Evolutionary conservation across 805 yeast species (phyloP).

Genomic region (Candida dajiaensis): DNA sequence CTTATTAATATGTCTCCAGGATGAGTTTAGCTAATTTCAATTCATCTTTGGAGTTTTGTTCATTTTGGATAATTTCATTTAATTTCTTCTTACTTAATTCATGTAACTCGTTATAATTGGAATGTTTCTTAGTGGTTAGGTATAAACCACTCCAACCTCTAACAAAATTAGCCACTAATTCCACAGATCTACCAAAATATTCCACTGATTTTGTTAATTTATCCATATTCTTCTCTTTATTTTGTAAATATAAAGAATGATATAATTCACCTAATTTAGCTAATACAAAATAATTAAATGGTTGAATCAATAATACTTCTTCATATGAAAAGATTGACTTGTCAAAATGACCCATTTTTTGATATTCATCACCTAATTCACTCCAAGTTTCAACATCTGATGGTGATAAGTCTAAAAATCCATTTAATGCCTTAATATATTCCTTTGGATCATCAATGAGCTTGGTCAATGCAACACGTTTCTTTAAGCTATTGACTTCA

Average conservation of each 20-base stretch:
- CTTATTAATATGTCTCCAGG: not conserved
- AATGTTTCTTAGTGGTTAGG: slow-evolving; percentile 27
- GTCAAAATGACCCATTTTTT: slow-evolving; percentile 51
- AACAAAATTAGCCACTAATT: slow-evolving; percentile 61
- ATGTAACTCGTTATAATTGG: slow-evolving; percentile 6
- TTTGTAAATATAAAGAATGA: slow-evolving; percentile 9
- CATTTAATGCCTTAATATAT: slow-evolving; percentile 52
- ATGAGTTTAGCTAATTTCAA: slow-evolving; percentile 2
- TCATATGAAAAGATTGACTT: slow-evolving; percentile 62
- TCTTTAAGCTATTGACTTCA: slow-evolving; percentile 19
- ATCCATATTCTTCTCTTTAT: slow-evolving; percentile 2
- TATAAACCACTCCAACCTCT: slow-evolving; percentile 74
- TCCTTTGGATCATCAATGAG: slow-evolving; percentile 12
- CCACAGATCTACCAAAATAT: slow-evolving; percentile 65
- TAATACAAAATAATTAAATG: slow-evolving; percentile 63
- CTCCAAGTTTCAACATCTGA: slow-evolving; percentile 74
- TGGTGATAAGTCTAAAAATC: slow-evolving; percentile 59
- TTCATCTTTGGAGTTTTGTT: slow-evolving; percentile 13
- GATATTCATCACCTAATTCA: slow-evolving; percentile 67
- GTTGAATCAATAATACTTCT: slow-evolving; percentile 64
- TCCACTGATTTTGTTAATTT: slow-evolving; percentile 25
- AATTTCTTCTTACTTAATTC: slow-evolving; percentile 10
- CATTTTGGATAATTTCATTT: slow-evolving; percentile 10
- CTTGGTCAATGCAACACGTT: slow-evolving; percentile 18
- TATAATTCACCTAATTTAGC: slow-evolving; percentile 58